Evolutionary conservation across 2,329 filamentous ascomycete genomes (phyloP), one percentile per base, ranked within the genome.

Genomic region (Ceratocystis papillata): DNA sequence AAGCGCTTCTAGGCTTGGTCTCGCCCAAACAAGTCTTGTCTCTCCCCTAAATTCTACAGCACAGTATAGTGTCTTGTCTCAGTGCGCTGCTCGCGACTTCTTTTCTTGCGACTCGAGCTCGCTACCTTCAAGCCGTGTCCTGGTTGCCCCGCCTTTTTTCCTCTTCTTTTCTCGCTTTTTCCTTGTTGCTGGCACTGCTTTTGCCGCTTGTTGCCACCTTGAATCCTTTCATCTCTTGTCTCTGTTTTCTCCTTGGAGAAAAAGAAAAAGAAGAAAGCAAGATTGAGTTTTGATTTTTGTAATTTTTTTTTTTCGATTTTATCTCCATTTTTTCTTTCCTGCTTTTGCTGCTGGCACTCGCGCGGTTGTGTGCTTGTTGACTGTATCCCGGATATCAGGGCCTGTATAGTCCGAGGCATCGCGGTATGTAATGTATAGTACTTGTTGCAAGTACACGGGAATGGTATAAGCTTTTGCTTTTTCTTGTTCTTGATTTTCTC

Each of bases 191-290:
- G 25, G 53, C 53, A 30, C 22, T 57, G 53, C 25, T 57, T 57
- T 57, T 57, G 53, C 53, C 53, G 53, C 53, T 57, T 57, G 53
- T 57, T 57, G 53, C 53, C 53, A 57, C 53, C 25, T 57, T 30
- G 53, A 30, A 57, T 57, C 53, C 53, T 57, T 57, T 57, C 22
- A 17, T 57, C 28, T 57, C 53, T 57, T 57, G 53, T 57, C 53
- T 57, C 53, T 57, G 22, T 57, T 57, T 57, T 22, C 53, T 30
- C 53, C n/a, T 57, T 57, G 53, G 53, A 57, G 53, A n/a, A 22
- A 62, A 25, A 37, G n/a, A 50, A 37, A 22, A 44, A 30, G 5
- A 41, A 15, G 4, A 48, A 22, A 48, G 20, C 46, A 48, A 22
- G 46, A 17, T 41, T 41, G 37, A 41, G 37, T 41, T 41, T 4